Base-by-base conservation (phyloP, 805 yeast genomes). In the Metschnikowia anglica region DNA sequence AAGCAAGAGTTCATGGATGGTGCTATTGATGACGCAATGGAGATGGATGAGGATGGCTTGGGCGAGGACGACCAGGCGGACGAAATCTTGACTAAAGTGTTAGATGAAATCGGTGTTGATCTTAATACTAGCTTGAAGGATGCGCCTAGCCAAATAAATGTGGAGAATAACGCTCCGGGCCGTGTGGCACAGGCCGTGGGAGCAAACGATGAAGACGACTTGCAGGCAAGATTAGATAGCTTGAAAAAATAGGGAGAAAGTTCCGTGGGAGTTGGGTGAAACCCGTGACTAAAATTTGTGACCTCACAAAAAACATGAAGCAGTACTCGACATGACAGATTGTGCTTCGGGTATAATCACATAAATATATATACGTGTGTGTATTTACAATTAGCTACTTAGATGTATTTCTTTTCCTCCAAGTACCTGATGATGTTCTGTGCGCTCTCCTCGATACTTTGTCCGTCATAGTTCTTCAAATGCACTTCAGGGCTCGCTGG, bases 1-100 rank as follows among this genome's bases (percentile, higher is more conserved):
- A 83, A 96, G 58, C 98, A 95, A 64, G 99, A 95, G 62, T 88
- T 95, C 80, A 93, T 93, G 85, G 99, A 93, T 61, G 99, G 93
- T 61, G 95, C 97, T 15, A 84, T 93, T 55, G 99, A 93, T 60
- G 97, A 91, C 62, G 86, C 93, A 15, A 88, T 93, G 93, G 96
- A 85, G 41, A 88, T 83, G 56, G 97, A 88, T 56, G 71, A 65
- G 44, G 64, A 58, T 27, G 80, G 87, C 44, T 85, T 82, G 52
- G 88, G 78, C 18, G 95, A 86, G 47, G 95, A 85, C 49, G 93
- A 85, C 52, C 96, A 90, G 62, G 84, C 85, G 3, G 97, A 90
- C 58, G 96, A 89, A 56, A 85, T 90, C 39, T 93, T 95, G 37
- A 80, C 83, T 58, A 88, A 84, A 63, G 97, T 95, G 0, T 72